Evolutionary conservation across 2,329 filamentous ascomycete genomes (phyloP).

Genomic region (Neospermospora avenae): DNA sequence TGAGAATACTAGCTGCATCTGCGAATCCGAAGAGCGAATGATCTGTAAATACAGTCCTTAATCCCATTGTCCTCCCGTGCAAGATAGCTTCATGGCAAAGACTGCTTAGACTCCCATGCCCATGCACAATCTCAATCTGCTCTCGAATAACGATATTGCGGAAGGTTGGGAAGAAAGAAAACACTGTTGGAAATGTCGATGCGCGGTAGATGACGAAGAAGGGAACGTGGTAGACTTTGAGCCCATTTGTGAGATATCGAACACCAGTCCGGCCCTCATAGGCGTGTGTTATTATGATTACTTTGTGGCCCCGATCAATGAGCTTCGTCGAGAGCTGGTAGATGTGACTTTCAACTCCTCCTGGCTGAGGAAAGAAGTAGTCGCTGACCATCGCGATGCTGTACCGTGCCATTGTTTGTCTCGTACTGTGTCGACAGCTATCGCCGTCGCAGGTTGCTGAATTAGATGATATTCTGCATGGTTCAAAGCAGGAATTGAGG

Average conservation of each 20-base stretch:
- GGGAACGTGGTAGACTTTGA: constrained; percentile 97
- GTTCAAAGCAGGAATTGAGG: neutral
- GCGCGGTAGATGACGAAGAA: constrained; percentile 95
- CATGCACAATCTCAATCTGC: constrained; percentile 94
- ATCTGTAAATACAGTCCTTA: constrained; percentile 95
- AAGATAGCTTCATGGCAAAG: constrained; percentile 93
- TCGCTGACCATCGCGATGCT: constrained; percentile 93
- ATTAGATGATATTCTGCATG: neutral
- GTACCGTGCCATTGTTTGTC: constrained; percentile 45
- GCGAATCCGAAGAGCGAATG: constrained; percentile 97
- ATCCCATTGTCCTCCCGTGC: constrained; percentile 92
- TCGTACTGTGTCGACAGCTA: neutral
- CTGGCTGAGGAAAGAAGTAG: constrained; percentile 98
- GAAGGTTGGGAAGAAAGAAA: constrained; percentile 98
- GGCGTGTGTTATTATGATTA: constrained; percentile 94
- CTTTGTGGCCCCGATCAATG: constrained; percentile 95
- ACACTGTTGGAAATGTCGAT: constrained; percentile 91
- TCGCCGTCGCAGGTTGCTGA: neutral
- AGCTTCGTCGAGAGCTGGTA: constrained; percentile 97
- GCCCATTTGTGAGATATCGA: constrained; percentile 91
- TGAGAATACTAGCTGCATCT: constrained; percentile 91
- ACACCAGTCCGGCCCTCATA: constrained; percentile 89
- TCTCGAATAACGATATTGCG: constrained; percentile 94
- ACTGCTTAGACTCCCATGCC: constrained; percentile 90
- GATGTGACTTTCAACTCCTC: constrained; percentile 96